These are phyloP conservation scores for Parmelia sp. DNA, from an alignment of 495 filamentous ascomycete genomes.

Conservation along the genomic window DNA sequence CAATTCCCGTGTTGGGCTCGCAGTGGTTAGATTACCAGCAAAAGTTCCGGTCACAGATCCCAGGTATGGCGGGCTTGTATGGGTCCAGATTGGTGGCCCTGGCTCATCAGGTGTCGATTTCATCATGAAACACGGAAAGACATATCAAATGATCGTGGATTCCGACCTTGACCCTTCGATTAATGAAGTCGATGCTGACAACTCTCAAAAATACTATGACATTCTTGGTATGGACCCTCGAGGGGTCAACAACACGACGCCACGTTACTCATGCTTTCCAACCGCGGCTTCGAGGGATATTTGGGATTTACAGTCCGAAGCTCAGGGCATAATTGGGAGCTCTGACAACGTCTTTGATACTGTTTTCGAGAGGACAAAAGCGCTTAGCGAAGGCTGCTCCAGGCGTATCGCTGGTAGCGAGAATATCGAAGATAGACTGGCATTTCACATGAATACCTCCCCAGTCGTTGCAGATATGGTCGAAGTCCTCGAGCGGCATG, in stretches of 20 bases:
- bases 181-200: background rate
- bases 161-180: constrained; percentile 27
- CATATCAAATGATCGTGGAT: constrained; percentile 33
- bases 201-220: constrained; percentile 43
- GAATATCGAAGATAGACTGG: constrained; percentile 32
- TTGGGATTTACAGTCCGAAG: constrained; percentile 28
- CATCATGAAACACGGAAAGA: constrained; percentile 21
- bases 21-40: constrained; percentile 34
- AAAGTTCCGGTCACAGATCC: constrained; percentile 36
- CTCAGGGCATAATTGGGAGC: constrained; percentile 31
- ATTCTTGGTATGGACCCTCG: constrained; percentile 50
- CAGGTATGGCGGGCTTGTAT: constrained; percentile 37
- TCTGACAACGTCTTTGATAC: constrained; percentile 34
- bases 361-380: constrained; percentile 33
- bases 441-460: constrained; percentile 42
- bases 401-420: constrained; percentile 9
- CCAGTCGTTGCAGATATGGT: constrained; percentile 47
- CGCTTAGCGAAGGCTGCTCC: constrained; percentile 30
- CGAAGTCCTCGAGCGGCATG: constrained; percentile 47
- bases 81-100: constrained; percentile 42
- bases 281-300: constrained; percentile 23
- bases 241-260: constrained; percentile 33
- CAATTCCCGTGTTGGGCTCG: constrained; percentile 29
- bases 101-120: constrained; percentile 38
- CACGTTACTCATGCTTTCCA: constrained; percentile 44